Percentiles rank a stretch among this genome's conserved stretches.
Evolutionary conservation across 108 stramenopile genomes (phyloP).

Genomic region (Cyclotella choctawhatcheeana): DNA sequence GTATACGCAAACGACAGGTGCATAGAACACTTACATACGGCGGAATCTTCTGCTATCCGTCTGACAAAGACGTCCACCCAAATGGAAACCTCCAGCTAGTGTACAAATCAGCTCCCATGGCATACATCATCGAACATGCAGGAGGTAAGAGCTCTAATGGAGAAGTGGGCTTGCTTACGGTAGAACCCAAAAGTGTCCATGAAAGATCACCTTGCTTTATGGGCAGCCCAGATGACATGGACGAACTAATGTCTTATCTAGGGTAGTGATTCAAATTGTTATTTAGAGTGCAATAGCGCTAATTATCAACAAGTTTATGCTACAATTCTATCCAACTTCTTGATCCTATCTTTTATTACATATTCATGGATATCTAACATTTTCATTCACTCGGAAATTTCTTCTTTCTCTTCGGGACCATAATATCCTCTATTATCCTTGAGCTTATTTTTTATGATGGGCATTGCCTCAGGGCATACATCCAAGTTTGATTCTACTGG

Average conservation of each 20-base stretch:
- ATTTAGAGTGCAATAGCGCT: neutral
- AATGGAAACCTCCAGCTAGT: slow-evolving; percentile 88
- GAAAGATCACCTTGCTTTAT: slow-evolving; percentile 85
- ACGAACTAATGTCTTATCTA: slow-evolving; percentile 75
- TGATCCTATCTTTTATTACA: too few species aligned
- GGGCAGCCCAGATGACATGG: slow-evolving; percentile 83
- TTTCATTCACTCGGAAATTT: neutral
- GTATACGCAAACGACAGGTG: neutral
- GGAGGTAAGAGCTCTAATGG: slow-evolving; percentile 85
- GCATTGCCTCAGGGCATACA: slow-evolving; percentile 15
- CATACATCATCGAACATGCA: slow-evolving; percentile 92
- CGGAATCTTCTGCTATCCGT: slow-evolving; percentile 96
- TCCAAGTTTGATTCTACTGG: slow-evolving; percentile 35
- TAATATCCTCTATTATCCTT: slow-evolving; percentile 18
- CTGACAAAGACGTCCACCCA: slow-evolving; percentile 73
- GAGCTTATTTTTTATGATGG: slow-evolving; percentile 29
- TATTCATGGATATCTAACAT: too few species aligned
- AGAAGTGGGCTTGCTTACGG: slow-evolving; percentile 56
- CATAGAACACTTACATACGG: slow-evolving; percentile 98
- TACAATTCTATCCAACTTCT: too few species aligned
- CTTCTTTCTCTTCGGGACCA: neutral
- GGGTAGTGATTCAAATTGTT: neutral
- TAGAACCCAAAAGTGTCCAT: slow-evolving; percentile 73
- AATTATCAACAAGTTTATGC: neutral
- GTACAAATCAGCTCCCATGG: slow-evolving; percentile 95